phyloP scores from a whole-genome alignment of 2,329 filamentous ascomycete species.

The Diaporthe vaccinii region DNA sequence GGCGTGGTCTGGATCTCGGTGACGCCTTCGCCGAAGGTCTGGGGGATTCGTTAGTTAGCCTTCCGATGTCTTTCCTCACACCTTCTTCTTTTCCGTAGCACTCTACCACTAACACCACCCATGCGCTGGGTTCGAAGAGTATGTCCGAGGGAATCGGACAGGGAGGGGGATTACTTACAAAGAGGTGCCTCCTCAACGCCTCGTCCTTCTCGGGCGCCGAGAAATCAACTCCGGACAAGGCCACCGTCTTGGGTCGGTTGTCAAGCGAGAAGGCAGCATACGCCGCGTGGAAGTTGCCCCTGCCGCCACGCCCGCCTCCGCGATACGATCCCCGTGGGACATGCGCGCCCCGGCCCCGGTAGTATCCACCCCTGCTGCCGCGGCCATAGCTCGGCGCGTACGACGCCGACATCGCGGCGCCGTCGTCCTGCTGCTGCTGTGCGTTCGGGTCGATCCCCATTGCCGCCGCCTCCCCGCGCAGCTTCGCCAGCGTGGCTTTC shows the following conservation, averaged over 20 bases:
- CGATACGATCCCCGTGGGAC: slow-evolving; percentile 53
- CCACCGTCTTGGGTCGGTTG: slow-evolving; percentile 79
- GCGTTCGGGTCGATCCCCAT: slow-evolving; percentile 75
- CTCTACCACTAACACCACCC: background rate
- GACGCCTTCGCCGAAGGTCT: slow-evolving; percentile 75
- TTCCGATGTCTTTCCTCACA: background rate
- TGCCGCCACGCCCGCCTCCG: slow-evolving; percentile 58
- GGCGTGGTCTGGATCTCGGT: slow-evolving; percentile 64
- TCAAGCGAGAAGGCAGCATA: slow-evolving; percentile 79
- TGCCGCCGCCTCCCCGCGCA: slow-evolving; percentile 79
- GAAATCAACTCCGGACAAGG: slow-evolving; percentile 74
- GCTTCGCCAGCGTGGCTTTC: slow-evolving; percentile 78
- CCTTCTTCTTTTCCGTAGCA: too few species aligned
- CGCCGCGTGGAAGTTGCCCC: slow-evolving; percentile 64
- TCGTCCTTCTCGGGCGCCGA: slow-evolving; percentile 74
- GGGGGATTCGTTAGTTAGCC: slow-evolving; percentile 44
- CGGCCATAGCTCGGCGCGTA: slow-evolving; percentile 55
- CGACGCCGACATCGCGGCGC: slow-evolving; percentile 46
- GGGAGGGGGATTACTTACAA: slow-evolving; percentile 64
- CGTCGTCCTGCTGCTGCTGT: slow-evolving; percentile 58
- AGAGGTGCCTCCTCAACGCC: slow-evolving; percentile 77
- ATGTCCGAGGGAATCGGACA: background rate
- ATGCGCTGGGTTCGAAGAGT: background rate
- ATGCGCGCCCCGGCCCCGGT: slow-evolving; percentile 38
- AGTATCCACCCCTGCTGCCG: slow-evolving; percentile 41